Conservation (phyloP, 192 early-diverging fungal species). For the Phlyctochytrium arcticum region DNA sequence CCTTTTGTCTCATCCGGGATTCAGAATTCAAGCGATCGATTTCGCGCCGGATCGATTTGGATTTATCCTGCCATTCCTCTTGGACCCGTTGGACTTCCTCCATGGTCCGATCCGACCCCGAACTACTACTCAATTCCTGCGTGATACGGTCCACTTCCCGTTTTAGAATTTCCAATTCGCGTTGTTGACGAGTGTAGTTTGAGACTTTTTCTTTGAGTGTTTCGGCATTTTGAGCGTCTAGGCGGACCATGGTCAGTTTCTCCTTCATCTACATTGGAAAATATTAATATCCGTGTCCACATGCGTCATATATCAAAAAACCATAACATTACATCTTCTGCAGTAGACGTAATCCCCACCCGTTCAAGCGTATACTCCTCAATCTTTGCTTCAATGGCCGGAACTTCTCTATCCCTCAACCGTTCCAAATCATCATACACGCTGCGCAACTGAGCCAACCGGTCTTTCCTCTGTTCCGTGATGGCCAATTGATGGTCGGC, state of each 20-base stretch:
- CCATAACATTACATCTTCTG: slow-evolving; percentile 26
- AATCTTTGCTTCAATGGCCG: slow-evolving; percentile 24
- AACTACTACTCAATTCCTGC: slow-evolving; percentile 38
- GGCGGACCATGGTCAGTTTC: slow-evolving; percentile 15
- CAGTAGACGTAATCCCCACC: background rate
- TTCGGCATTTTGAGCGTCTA: slow-evolving; percentile 23
- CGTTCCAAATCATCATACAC: slow-evolving; percentile 40
- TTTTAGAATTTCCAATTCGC: slow-evolving; percentile 34
- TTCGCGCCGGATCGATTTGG: slow-evolving; percentile 46
- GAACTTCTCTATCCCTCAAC: slow-evolving; percentile 45
- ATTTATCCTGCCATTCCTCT: slow-evolving; percentile 41
- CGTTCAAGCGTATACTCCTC: slow-evolving; percentile 8
- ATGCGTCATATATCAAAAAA: too few relatives aligned
- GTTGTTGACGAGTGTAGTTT: slow-evolving; percentile 30
- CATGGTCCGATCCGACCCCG: slow-evolving; percentile 62
- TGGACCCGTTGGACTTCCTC: slow-evolving; percentile 66
- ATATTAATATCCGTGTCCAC: background rate
- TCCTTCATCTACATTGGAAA: background rate
- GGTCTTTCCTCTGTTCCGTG: slow-evolving; percentile 25
- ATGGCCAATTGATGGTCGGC: slow-evolving; percentile 35
- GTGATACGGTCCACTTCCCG: slow-evolving; percentile 48
- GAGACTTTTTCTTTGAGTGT: slow-evolving; percentile 37
- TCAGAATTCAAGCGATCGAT: slow-evolving; percentile 53
- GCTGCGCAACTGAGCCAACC: slow-evolving; percentile 38
- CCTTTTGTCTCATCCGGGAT: slow-evolving; percentile 49